Evolutionary conservation across 495 filamentous ascomycete genomes (phyloP), one percentile per base, ranked within the genome.

Genomic region (Sporormia fimetaria): DNA sequence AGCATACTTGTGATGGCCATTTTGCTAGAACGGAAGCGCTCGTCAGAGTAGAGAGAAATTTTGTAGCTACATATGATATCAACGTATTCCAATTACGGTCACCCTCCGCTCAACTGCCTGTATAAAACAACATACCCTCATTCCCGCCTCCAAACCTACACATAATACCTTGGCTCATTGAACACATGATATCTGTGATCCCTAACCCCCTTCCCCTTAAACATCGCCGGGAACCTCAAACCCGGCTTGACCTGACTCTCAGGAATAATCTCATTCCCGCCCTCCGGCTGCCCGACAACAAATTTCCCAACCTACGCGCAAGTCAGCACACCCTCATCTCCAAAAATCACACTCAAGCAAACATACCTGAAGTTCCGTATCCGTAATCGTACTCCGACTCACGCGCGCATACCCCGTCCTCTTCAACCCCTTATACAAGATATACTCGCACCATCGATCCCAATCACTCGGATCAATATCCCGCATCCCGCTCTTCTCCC

Each of bases 401-500:
- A 98, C 77, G 49, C 90, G 70, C 10, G 90, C 90, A 58, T 96
- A 98, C 6, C 86, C 92, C 2, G 80, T 79, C 47, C 87, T 69
- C 59, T 78, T 81, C 36, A 99, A 60, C 8, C 78, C 80, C 67
- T 95, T 94, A 67, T 82, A 99, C 36, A 99, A 67, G 48, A 99
- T 90, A 56, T 99, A 99, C 67, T 99, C 90, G 65, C 92, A 99
- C 92, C 92, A 99, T 41, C 92, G 67, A 62, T 98, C 90, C 86
- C 85, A 94, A 56, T 99, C 92, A 10, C 68, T 80, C 6, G 77
- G 73, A 52, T 99, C 92, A 37, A 99, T 90, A 55, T 99, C 92
- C 51, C 81, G 77, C 92, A 99, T 99, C 15, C 83, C 81, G 42
- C 81, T 88, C 32, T 66, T 57, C 16, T 88, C 75, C 31, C 83